phyloP scores from a whole-genome alignment of 805 yeast species.

The Barnettozyma siamensis region DNA sequence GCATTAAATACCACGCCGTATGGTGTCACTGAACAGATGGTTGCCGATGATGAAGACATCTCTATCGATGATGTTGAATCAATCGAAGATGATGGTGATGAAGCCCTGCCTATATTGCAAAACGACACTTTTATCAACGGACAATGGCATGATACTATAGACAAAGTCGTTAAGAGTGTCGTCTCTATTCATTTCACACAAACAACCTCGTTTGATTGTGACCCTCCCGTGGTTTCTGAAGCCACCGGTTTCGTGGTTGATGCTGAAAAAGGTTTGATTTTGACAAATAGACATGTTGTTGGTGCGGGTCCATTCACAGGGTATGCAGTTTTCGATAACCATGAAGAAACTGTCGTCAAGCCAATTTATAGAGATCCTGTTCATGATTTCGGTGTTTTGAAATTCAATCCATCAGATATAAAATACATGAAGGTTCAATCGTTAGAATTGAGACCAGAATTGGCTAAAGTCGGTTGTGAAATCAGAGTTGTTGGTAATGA shows the following conservation, averaged over 20 bases:
- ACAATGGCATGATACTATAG: slow-evolving; percentile 77
- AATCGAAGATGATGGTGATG: not conserved
- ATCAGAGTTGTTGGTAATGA: slow-evolving; percentile 95
- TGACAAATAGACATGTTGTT: slow-evolving; percentile 92
- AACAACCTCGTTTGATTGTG: slow-evolving; percentile 84
- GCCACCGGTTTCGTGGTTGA: slow-evolving; percentile 98
- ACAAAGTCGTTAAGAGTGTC: slow-evolving; percentile 75
- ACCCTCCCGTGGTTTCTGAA: slow-evolving; percentile 70
- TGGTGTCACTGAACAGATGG: not conserved
- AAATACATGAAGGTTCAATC: slow-evolving; percentile 70
- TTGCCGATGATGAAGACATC: slow-evolving; percentile 3
- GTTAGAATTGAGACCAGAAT: slow-evolving; percentile 67
- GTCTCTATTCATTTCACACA: slow-evolving; percentile 87
- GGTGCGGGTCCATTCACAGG: slow-evolving; percentile 95
- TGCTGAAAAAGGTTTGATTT: slow-evolving; percentile 69
- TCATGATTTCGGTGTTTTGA: slow-evolving; percentile 88
- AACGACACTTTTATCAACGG: slow-evolving; percentile 18
- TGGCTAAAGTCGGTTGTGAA: slow-evolving; percentile 88
- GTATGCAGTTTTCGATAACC: slow-evolving; percentile 87
- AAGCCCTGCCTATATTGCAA: not conserved
- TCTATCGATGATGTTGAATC: slow-evolving; percentile 5
- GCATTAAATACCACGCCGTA: not conserved
- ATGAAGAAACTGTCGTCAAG: slow-evolving; percentile 82
- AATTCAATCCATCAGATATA: slow-evolving; percentile 65
- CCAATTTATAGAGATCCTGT: slow-evolving; percentile 92